Base-by-base conservation (phyloP, 2,329 filamentous ascomycete species). In the Sporothrix mexicana region DNA sequence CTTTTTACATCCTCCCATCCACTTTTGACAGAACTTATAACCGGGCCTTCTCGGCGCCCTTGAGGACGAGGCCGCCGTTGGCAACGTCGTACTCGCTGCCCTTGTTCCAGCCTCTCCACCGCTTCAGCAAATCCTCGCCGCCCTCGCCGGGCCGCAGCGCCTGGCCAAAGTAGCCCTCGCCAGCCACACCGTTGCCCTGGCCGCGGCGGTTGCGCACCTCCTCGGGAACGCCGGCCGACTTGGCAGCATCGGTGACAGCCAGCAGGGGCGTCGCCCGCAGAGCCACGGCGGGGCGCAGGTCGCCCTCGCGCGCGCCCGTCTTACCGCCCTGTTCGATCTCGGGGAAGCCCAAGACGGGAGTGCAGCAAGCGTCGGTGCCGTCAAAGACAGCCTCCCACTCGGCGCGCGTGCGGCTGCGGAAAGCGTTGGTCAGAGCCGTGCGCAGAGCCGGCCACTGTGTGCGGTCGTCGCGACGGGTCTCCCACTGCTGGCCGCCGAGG, bases 381-480 rank as follows among this genome's bases (percentile, higher is more conserved):
- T 97, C 93, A 79, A 98, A 98, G 6, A 97, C 84, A 3, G 74
- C 79, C 81, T 97, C 95, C 95, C 95, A 98, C 80, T 97, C 91
- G 0, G 81, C 79, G 47, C 95, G 86, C 4, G 91, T 92, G 82
- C 90, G 93, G 61, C 83, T 81, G 79, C 86, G 88, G 81, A 98
- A 98, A 0, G 83, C 84, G 3, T 79, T 79, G 2, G 86, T 86
- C 76, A 97, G 91, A 2, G 89, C 79, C 0, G 81, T 78, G 69
- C 86, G 86, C 77, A 98, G 85, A 64, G 85, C 87, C 0, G 88
- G 87, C 95, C 94, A 98, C 25, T 86, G 86, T 0, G 76, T 82
- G 71, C 84, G 85, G 77, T 97, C 89, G 49, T 87, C 79, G 55
- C 92, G 84, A 67, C 83, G 66, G 71, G 83, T 81, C 73, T 88